Base-by-base conservation (phyloP, 352 stramenopile genomes). In the Phytophthora nicotianae region DNA sequence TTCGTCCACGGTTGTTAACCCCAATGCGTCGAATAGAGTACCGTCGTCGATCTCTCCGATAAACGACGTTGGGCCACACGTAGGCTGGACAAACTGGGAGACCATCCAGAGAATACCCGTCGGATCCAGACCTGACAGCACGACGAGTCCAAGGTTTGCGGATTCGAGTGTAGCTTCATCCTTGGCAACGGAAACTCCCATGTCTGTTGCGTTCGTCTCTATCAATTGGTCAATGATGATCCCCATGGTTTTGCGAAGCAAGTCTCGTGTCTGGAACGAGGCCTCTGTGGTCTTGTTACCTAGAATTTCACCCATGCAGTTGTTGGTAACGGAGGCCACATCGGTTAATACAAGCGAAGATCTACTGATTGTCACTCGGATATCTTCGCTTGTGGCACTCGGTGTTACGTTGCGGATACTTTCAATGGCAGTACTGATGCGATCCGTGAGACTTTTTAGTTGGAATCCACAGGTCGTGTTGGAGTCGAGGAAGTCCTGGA, bases 11-110 rank as follows among this genome's bases (percentile, higher is more conserved):
- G 33, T 56, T 46, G 48, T 70, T 1, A 70, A 26, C 5, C 62
- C 62, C 21, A 65, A 19, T 23, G 62, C 75, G 3, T 78, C 49
- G 2, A 74, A 65, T 1, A 76, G 40, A 0, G 52, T 60, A 1
- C 78, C 78, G 21, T 81, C 72, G 21, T 84, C 78, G 27, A 88
- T 75, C 43, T 83, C 68, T 8, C 76, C 73, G 11, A 84, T 46
- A 46, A 81, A 72, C 0, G 69, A 67, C 7, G 77, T 85, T 5
- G 75, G 77, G 2, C 75, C 75, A 60, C 77, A 87, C n/a, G 81
- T 79, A 5, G 78, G 78, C 63, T 88, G 73, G 11, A 83, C 70
- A 46, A 81, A 88, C 62, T 82, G 74, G n/a, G 75, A 72, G 0
- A 72, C 64, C 62, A 88, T 66, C 23, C 53, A 68, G 1, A 74